A percentile compares a stretch with the other conserved stretches of the same genome.
Evolutionary conservation across 345 rosid species (phyloP).

Genomic region (Raphanus sativus): DNA sequence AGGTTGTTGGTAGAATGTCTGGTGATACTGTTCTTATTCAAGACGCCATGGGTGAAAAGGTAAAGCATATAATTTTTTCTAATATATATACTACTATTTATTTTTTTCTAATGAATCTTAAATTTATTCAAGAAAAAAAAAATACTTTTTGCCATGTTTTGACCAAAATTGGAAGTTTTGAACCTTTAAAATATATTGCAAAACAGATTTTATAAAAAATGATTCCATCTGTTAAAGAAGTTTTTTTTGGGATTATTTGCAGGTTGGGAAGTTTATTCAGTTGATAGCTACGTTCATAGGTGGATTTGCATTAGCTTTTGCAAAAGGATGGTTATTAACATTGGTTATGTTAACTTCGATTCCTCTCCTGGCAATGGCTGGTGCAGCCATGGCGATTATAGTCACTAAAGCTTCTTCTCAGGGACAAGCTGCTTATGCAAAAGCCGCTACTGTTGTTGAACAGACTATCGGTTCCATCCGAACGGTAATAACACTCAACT

Average conservation of each 20-base stretch:
- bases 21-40: slow-evolving; percentile 87
- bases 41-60: slow-evolving; percentile 94
- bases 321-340: slow-evolving; percentile 77
- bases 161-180: no score
- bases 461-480: slow-evolving; percentile 73
- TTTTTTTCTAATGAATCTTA: no score
- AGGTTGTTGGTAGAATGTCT: slow-evolving; percentile 84
- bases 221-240: neutral
- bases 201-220: neutral
- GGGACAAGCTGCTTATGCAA: slow-evolving; percentile 65
- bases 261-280: slow-evolving; percentile 90
- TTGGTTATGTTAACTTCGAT: slow-evolving; percentile 62
- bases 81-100: no score
- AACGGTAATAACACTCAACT: slow-evolving; percentile 48
- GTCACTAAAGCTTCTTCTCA: slow-evolving; percentile 58
- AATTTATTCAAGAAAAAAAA: no score
- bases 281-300: slow-evolving; percentile 64
- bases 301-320: slow-evolving; percentile 61
- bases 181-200: no score
- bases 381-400: slow-evolving; percentile 53
- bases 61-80: slow-evolving; percentile 7
- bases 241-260: slow-evolving; percentile 2
- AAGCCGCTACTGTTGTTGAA: slow-evolving; percentile 69
- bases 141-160: no score
- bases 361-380: slow-evolving; percentile 60